These are phyloP conservation scores for Flueggea neowawraea DNA, from an alignment of 441 rosid genomes.

Conservation along the genomic window DNA sequence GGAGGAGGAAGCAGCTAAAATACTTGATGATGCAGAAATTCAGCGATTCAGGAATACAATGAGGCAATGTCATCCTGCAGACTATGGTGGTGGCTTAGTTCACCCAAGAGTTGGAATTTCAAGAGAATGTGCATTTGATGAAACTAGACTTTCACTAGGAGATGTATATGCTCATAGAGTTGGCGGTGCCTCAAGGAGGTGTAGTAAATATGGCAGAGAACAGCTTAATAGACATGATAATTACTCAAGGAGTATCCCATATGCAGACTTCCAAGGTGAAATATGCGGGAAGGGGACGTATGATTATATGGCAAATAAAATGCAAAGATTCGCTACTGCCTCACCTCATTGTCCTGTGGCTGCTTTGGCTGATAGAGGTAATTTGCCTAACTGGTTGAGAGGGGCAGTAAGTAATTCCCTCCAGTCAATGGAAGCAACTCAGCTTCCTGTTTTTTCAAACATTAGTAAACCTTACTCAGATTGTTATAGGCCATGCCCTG, in stretches of 20 bases:
- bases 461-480: slow-evolving; percentile 9
- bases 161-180: slow-evolving; percentile 26
- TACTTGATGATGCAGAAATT: slow-evolving; percentile 20
- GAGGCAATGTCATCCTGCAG: slow-evolving; percentile 17
- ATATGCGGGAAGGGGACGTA: slow-evolving; percentile 11
- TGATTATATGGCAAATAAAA: slow-evolving; percentile 12
- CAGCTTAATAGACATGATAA: slow-evolving; percentile 14
- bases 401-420: slow-evolving; percentile 33
- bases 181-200: slow-evolving; percentile 17
- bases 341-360: slow-evolving; percentile 7
- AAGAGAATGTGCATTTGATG: slow-evolving; percentile 27
- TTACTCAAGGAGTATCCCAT: slow-evolving; percentile 15
- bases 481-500: slow-evolving; percentile 7
- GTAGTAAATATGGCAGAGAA: slow-evolving; percentile 14
- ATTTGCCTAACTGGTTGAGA: slow-evolving; percentile 44
- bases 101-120: slow-evolving; percentile 12
- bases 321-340: slow-evolving; percentile 14
- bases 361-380: slow-evolving; percentile 16
- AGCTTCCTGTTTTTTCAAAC: slow-evolving; percentile 15
- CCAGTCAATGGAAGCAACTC: slow-evolving; percentile 17
- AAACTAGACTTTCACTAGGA: slow-evolving; percentile 37
- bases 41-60: slow-evolving; percentile 17
- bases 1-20: slow-evolving; percentile 87
- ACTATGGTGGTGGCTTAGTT: slow-evolving; percentile 12
- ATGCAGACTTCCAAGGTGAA: slow-evolving; percentile 21